Evolutionary conservation across 2,329 filamentous ascomycete genomes (phyloP), one percentile per base, ranked within the genome.

Genomic region (Fusarium poae): DNA sequence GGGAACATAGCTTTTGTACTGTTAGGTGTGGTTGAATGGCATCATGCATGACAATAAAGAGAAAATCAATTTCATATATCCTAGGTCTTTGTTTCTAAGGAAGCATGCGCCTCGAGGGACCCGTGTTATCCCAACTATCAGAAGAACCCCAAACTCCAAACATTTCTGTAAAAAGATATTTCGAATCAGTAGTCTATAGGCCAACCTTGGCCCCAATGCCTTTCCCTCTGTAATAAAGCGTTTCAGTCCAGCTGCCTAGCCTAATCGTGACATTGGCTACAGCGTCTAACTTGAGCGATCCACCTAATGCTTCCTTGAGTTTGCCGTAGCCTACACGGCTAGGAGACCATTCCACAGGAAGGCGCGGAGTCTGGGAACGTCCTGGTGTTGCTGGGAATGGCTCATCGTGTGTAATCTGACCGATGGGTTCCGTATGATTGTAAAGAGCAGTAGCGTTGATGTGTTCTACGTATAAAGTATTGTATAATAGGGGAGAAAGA

Each of bases 381-480:
- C 94, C 93, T 0, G 94, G 93, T 0, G 91, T 90, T 3, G 94
- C 91, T 3, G 88, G 86, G 74, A 98, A 95, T 0, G 92, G 88
- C 18, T 88, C 77, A 39, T 90, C 84, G 76, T 96, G 93, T 25
- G 91, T 71, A 60, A 98, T 97, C 27, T 84, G 87, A 2, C 94
- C 96, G 0, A 97, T 84, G 3, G 89, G 86, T 53, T 95, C 89
- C 11, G 89, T 92, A 64, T 92, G 87, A 67, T 97, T 93, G 78
- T 97, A 97, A 65, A 89, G 91, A 0, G 96, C 94, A 2, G 91
- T 93, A 9, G 95, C 95, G 74, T 97, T 91, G 73, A 98, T 86
- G 51, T 84, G 85, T 37, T 93, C 92, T 66, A 99, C 86, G 72
- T 89, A 92, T 20, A 98, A 80, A 1, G 89, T 93, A 52, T 91